phyloP scores from a whole-genome alignment of 257 asterid genomes.

The Salvia miltiorrhiza region DNA sequence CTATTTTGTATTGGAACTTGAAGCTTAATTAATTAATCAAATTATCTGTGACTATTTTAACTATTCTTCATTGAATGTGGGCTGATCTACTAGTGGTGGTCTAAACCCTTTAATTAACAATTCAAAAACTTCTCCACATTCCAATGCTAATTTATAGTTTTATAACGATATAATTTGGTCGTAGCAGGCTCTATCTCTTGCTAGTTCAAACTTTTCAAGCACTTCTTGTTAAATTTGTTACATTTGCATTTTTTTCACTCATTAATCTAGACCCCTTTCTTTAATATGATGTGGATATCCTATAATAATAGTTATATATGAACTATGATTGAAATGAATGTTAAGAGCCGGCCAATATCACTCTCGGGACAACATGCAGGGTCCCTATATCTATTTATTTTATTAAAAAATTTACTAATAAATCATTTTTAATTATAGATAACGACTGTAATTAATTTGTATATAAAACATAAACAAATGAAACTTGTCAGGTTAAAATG shows the following conservation, averaged over 20 bases:
- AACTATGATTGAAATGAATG: too few species aligned
- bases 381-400: too few species aligned
- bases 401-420: too few species aligned
- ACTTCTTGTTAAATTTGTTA: not conserved
- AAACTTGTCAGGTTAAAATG: too few species aligned
- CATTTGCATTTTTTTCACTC: not conserved
- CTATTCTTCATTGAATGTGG: constrained; percentile 10
- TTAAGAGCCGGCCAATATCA: too few species aligned
- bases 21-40: constrained; percentile 18
- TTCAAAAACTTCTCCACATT: constrained; percentile 1
- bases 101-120: constrained; percentile 6
- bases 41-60: not conserved
- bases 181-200: not conserved
- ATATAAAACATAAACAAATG: too few species aligned
- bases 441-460: too few species aligned
- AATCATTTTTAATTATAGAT: too few species aligned
- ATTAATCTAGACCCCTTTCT: not conserved
- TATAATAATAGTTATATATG: not conserved
- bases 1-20: constrained; percentile 46
- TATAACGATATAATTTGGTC: not conserved
- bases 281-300: not conserved
- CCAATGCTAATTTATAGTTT: not conserved
- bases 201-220: not conserved
- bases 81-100: not conserved
- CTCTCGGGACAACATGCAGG: too few species aligned